Percentiles rank a stretch among this genome's conserved stretches.
Conservation (phyloP, 139 green algal species). For the Spirogloea muscicola region DNA sequence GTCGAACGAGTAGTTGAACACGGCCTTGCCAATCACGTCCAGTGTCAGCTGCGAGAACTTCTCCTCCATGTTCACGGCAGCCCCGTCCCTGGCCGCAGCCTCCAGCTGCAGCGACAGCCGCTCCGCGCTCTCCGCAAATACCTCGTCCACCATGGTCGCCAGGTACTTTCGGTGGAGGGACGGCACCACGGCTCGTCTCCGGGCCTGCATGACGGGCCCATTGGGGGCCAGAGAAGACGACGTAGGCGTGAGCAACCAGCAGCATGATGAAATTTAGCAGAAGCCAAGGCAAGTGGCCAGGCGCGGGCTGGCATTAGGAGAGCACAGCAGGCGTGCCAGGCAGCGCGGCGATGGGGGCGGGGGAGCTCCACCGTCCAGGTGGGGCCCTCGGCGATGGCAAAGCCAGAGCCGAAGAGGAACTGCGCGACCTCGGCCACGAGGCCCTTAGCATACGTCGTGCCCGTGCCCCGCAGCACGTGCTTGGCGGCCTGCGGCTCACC, state of each 20-base stretch:
- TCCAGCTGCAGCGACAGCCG: conserved; percentile 68
- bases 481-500: conserved; percentile 82
- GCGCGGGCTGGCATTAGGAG: too few species aligned
- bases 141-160: conserved; percentile 78
- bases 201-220: too few species aligned
- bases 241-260: too few species aligned
- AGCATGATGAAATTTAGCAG: too few species aligned
- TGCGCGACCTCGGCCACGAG: conserved; percentile 85
- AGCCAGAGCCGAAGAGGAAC: conserved; percentile 96
- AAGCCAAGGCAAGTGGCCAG: too few species aligned
- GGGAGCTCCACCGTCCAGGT: conserved; percentile 51
- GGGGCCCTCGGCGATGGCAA: conserved; percentile 86
- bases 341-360: too few species aligned
- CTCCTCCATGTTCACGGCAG: conserved; percentile 89
- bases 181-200: conserved; percentile 77
- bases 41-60: conserved; percentile 89
- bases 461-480: conserved; percentile 79
- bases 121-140: conserved; percentile 65
- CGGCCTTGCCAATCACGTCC: conserved; percentile 93
- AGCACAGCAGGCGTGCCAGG: too few species aligned
- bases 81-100: conserved; percentile 24
- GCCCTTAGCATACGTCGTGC: conserved; percentile 80
- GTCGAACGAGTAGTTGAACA: conserved; percentile 99
- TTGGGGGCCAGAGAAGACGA: too few species aligned
- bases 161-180: conserved; percentile 88